Evolutionary conservation across 2,329 filamentous ascomycete genomes (phyloP), one percentile per base, ranked within the genome.

Genomic region (Purpureocillium lavendulum): DNA sequence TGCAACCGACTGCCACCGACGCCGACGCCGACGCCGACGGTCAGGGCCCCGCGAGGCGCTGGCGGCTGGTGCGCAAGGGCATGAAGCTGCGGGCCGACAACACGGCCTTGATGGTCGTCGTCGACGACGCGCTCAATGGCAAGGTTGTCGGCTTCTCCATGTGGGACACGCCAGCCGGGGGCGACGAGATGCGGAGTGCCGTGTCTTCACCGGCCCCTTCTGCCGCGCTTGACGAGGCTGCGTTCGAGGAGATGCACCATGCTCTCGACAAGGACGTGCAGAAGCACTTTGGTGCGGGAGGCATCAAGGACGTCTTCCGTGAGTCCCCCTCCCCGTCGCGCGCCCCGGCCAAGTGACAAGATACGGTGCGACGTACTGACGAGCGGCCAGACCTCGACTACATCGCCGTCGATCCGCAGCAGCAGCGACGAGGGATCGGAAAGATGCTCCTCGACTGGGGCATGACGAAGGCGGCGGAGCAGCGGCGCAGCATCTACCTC

Each of bases 301-400:
- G 33, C 7, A 29, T 38, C 10, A 42, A 38, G 14, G 39, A 49
- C 14, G 42, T 49, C 7, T 49, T 43, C 44, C 37, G 47, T 49
- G 26, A 32, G 45, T 46, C 37, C 26, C 15, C 15, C 32, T 4
- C 33, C 18, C 3, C 9, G 9, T 13, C 26, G 33, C 7, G 11
- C 16, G 7, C 15, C 16, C 15, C 24, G n/a, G 13, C 29, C 9
- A 18, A 18, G 14, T 35, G n/a, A 29, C 15, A n/a, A n/a, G n/a
- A n/a, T n/a, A n/a, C n/a, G n/a, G n/a, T n/a, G n/a, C n/a, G n/a
- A n/a, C n/a, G n/a, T n/a, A n/a, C n/a, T n/a, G n/a, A n/a, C n/a
- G n/a, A n/a, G n/a, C n/a, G n/a, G n/a, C n/a, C n/a, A 26, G 47
- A 45, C 30, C 40, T 49, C 17, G 45, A 48, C 36, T 42, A 41